A percentile compares a stretch with the other conserved stretches of the same genome.
phyloP scores from a whole-genome alignment of 2,329 filamentous ascomycete species.

The Ophiostoma piceae region DNA sequence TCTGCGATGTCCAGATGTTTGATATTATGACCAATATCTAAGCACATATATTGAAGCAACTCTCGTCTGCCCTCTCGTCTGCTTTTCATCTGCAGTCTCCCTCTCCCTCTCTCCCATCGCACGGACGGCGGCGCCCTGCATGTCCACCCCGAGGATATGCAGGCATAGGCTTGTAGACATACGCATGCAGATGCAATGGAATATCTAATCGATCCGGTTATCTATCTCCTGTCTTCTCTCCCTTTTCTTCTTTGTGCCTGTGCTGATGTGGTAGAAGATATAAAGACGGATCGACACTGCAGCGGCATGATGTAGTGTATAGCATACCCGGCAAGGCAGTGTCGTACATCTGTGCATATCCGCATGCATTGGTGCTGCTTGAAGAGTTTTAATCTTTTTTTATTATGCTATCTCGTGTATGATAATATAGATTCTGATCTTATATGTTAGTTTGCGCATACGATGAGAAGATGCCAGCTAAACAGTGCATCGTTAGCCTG shows the following conservation, averaged over 20 bases:
- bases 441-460: not conserved
- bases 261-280: not conserved
- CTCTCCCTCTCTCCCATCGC: not conserved
- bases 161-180: not conserved
- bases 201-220: not conserved
- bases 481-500: not conserved
- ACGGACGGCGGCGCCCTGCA: slow-evolving; percentile 6
- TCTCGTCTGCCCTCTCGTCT: not conserved
- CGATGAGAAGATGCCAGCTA: not conserved
- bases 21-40: not conserved
- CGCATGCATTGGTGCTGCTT: not conserved
- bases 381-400: not conserved
- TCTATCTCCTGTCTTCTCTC: not conserved
- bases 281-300: not conserved
- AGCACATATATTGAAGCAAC: not conserved
- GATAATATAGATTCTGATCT: too few relatives aligned
- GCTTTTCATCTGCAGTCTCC: not conserved
- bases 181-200: not conserved
- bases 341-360: not conserved
- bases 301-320: not conserved
- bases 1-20: not conserved
- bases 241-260: not conserved
- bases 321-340: not conserved
- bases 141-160: slow-evolving; percentile 6
- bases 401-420: not conserved